Conservation (phyloP, 2,329 filamentous ascomycete genomes). For the Polytolypa hystricis region DNA sequence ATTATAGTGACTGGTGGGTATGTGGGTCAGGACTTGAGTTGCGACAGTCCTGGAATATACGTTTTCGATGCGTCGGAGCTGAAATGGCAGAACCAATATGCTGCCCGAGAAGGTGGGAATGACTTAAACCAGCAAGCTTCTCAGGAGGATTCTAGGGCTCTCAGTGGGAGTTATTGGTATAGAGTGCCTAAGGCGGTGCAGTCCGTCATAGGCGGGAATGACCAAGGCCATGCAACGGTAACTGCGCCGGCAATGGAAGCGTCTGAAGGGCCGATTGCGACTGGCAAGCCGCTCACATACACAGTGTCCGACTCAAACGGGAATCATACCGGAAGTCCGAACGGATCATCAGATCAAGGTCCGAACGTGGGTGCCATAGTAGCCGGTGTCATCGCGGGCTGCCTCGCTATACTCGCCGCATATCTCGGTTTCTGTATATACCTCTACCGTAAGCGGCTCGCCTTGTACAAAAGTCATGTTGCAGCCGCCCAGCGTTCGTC, state of each 20-base stretch:
- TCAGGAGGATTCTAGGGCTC: constrained; percentile 44
- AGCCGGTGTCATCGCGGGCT: constrained; percentile 52
- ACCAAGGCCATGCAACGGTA: constrained; percentile 56
- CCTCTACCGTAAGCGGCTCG: constrained; percentile 61
- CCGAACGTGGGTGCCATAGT: constrained; percentile 45
- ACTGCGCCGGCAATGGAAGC: constrained; percentile 52
- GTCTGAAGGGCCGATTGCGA: constrained; percentile 58
- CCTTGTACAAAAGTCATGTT: constrained; percentile 59
- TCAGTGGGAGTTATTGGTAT: constrained; percentile 55
- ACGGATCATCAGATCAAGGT: constrained; percentile 18
- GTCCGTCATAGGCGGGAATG: constrained; percentile 55
- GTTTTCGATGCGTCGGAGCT: constrained; percentile 64
- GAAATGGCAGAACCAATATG: constrained; percentile 60
- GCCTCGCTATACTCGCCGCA: constrained; percentile 53
- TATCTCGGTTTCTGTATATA: constrained; percentile 70
- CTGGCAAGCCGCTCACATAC: constrained; percentile 58
- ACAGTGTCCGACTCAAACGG: constrained; percentile 44
- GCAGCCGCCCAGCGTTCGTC: constrained; percentile 51
- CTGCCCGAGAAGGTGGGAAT: constrained; percentile 47
- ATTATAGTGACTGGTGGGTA: constrained; percentile 70
- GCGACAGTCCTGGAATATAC: constrained; percentile 59
- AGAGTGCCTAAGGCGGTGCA: constrained; percentile 55
- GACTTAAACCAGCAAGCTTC: constrained; percentile 41
- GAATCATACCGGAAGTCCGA: constrained; percentile 23
- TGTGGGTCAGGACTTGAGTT: constrained; percentile 48